Conservation (phyloP, 2,329 filamentous ascomycete genomes). For the Hypoxylon sp. region DNA sequence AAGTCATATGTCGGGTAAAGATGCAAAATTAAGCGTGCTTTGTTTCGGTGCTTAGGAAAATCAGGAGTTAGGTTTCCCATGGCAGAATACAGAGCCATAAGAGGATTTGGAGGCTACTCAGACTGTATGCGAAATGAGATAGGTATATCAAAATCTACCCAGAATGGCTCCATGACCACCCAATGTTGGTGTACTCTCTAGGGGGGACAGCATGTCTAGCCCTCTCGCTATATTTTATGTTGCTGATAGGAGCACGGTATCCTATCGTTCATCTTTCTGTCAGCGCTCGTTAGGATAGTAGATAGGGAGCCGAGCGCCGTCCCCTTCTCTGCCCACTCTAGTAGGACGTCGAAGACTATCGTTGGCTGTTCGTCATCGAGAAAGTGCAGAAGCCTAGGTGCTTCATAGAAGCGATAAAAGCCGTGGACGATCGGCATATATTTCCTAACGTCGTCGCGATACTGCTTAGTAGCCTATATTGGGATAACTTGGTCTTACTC, state of each 20-base stretch:
- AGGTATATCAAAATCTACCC: not conserved
- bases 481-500: conserved; percentile 45
- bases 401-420: conserved; percentile 44
- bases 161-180: not conserved
- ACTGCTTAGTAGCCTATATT: conserved; percentile 34
- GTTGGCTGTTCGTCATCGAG: conserved; percentile 41
- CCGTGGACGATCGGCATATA: conserved; percentile 30
- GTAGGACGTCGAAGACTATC: conserved; percentile 35
- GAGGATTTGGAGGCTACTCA: not conserved
- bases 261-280: conserved; percentile 22
- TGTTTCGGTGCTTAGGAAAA: not conserved
- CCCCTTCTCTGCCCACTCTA: conserved; percentile 44
- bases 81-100: not conserved
- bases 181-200: not conserved
- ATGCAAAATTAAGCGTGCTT: not conserved
- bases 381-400: conserved; percentile 44
- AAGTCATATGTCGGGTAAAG: not conserved
- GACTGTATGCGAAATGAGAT: not conserved
- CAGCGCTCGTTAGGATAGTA: conserved; percentile 6
- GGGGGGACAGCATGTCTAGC: not conserved
- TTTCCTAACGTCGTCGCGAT: conserved; percentile 33
- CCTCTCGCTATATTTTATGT: not conserved
- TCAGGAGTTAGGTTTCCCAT: not conserved
- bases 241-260: conserved; percentile 23
- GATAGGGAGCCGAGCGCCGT: conserved; percentile 26